These are phyloP conservation scores for Rhizopus arrhizus DNA, from an alignment of 371 early-diverging fungal species.

Conservation along the genomic window DNA sequence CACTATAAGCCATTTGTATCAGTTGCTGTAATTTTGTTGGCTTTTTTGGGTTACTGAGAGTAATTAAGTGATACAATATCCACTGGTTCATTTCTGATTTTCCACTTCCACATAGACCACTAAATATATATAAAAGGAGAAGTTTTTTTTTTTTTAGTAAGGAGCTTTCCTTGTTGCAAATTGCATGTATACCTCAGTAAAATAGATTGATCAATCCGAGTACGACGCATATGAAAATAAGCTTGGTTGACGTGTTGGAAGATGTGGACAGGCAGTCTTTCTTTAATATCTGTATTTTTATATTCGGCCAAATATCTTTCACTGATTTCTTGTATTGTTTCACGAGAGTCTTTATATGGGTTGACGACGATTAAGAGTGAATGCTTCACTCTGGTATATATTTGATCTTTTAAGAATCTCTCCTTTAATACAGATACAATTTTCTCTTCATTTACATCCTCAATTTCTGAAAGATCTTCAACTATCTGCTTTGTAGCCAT, in stretches of 20 bases:
- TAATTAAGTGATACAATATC: conserved; percentile 66
- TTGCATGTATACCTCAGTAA: conserved; percentile 34
- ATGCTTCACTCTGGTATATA: conserved; percentile 67
- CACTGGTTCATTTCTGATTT: conserved; percentile 74
- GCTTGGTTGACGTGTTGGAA: conserved; percentile 48
- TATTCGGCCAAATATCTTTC: conserved; percentile 43
- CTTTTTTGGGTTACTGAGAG: conserved; percentile 72
- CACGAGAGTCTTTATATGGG: conserved; percentile 56
- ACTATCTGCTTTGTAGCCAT: conserved; percentile 4
- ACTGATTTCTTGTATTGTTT: conserved; percentile 49
- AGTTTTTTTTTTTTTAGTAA: not conserved
- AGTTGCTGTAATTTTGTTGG: conserved; percentile 71
- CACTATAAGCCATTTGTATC: conserved; percentile 42
- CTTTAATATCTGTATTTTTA: conserved; percentile 36
- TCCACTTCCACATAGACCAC: conserved; percentile 85
- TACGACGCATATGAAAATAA: conserved; percentile 50
- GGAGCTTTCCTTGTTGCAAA: not conserved
- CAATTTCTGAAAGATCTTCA: conserved; percentile 47
- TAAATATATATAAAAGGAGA: conserved; percentile 31
- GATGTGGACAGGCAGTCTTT: conserved; percentile 37
- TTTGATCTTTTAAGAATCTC: conserved; percentile 60
- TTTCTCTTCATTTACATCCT: conserved; percentile 48
- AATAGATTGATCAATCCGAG: conserved; percentile 46
- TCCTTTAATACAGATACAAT: conserved; percentile 58
- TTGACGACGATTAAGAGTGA: conserved; percentile 53